Evolutionary conservation across 139 green algal species (phyloP), one percentile per base, ranked within the genome.

Genomic region (Chlamydomonas schloesseri): DNA sequence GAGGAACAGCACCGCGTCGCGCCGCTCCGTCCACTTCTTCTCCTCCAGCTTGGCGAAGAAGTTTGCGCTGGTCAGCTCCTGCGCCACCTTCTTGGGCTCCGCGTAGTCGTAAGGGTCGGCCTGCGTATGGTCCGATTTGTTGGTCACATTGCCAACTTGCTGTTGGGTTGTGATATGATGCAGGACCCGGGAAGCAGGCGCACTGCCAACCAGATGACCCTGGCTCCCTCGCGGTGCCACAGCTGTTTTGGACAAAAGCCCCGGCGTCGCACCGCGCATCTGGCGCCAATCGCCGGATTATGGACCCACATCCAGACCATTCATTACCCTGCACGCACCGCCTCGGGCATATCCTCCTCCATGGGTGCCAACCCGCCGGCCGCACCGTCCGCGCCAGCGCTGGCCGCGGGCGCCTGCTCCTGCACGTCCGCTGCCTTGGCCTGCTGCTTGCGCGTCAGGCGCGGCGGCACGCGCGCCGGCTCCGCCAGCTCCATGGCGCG

Each of bases 11-110:
- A 98, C 83, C 14, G 95, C 88, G 60, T 92, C 94, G 37, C 96
- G 96, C 60, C 97, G 91, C 77, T 97, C 93, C 24, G 84, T 92
- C 97, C 97, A 99, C 88, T 99, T 99, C 57, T 93, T 94, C n/a
- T 90, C 78, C 31, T 92, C 93, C 11, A 98, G 77, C 33, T 92
- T 92, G 3, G 95, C 93, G 95, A 95, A 98, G 64, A 98, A 98
- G n/a, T 77, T 76, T 4, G 92, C 86, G 68, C 89, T 82, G 55
- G 88, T 92, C 13, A 92, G 86, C 64, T 88, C 81, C 28, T 55
- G 47, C 34, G 90, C 74, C 23, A 92, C 55, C 37, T 97, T 90
- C 67, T 91, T 92, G 0, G 96, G 94, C 29, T 97, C 93, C 29
- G 93, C 82, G 88, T 95, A 96, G 29, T 98, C 97, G 73, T 97